Evolutionary conservation across 2,329 filamentous ascomycete species (phyloP).

Genomic region (Metarhizium anisopliae): DNA sequence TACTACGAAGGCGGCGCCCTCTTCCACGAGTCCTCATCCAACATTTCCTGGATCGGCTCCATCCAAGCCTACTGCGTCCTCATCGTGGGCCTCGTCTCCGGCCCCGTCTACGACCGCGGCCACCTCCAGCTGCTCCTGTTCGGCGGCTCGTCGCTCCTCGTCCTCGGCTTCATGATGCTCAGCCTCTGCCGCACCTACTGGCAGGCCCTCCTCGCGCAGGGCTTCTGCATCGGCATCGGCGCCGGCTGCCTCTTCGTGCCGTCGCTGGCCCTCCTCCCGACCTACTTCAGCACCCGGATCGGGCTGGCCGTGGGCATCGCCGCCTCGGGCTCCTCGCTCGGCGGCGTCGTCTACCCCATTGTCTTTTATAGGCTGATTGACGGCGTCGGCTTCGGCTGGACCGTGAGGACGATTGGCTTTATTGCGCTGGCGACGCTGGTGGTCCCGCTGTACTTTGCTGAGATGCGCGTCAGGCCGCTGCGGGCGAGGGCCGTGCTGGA

Average conservation of each 20-base stretch:
- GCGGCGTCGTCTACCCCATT: slow-evolving; percentile 25
- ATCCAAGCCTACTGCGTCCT: slow-evolving; percentile 36
- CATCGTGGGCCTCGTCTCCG: slow-evolving; percentile 22
- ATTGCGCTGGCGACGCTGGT: slow-evolving; percentile 21
- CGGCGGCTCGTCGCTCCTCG: slow-evolving; percentile 30
- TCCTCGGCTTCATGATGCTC: slow-evolving; percentile 38
- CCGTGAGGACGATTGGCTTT: slow-evolving; percentile 19
- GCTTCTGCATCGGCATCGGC: slow-evolving; percentile 35
- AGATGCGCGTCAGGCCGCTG: slow-evolving; percentile 23
- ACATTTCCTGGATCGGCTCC: slow-evolving; percentile 33
- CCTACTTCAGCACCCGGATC: slow-evolving; percentile 21
- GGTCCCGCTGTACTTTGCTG: slow-evolving; percentile 30
- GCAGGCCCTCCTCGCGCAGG: slow-evolving; percentile 36
- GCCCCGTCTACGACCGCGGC: slow-evolving; percentile 39
- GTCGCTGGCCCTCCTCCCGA: slow-evolving; percentile 20
- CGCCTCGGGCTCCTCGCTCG: slow-evolving; percentile 21
- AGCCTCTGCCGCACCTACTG: slow-evolving; percentile 29
- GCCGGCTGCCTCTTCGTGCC: slow-evolving; percentile 31
- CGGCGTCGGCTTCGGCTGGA: slow-evolving; percentile 20
- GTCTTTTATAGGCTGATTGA: slow-evolving; percentile 13
- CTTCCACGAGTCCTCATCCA: slow-evolving; percentile 21
- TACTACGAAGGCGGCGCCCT: slow-evolving; percentile 36
- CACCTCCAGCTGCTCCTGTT: slow-evolving; percentile 31
- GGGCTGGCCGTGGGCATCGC: slow-evolving; percentile 24
- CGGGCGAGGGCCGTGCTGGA: slow-evolving; percentile 6